Conservation (phyloP, 768 basidiomycete genomes). For the Hericium alpestre region DNA sequence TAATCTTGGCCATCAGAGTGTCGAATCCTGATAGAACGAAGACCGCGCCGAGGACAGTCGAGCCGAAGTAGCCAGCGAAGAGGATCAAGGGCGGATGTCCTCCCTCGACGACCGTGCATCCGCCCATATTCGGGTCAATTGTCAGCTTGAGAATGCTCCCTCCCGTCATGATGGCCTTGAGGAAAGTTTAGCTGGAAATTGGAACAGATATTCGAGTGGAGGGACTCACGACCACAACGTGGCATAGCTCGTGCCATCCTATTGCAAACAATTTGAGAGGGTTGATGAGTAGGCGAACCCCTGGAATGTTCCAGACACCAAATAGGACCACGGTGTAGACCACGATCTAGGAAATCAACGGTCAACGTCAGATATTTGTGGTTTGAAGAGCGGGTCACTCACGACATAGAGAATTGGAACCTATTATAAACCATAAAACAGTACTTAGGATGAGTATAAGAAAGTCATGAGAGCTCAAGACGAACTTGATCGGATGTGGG, state of each 20-base stretch:
- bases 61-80: constrained; percentile 74
- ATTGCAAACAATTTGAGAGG: constrained; percentile 83
- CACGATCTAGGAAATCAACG: constrained; percentile 44
- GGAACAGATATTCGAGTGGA: not conserved
- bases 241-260: constrained; percentile 83
- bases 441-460: not conserved
- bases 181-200: not conserved
- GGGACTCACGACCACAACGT: constrained; percentile 58
- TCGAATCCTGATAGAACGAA: constrained; percentile 80
- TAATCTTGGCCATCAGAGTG: constrained; percentile 82
- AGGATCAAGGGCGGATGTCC: constrained; percentile 65
- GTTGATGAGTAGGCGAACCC: constrained; percentile 66
- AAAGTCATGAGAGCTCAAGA: not conserved
- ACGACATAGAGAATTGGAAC: constrained; percentile 71
- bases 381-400: constrained; percentile 20
- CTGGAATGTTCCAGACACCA: constrained; percentile 81
- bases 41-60: constrained; percentile 70
- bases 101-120: constrained; percentile 66
- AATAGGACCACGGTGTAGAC: constrained; percentile 82
- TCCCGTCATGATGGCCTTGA: constrained; percentile 67
- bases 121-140: constrained; percentile 77
- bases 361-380: not conserved
- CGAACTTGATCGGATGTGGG: constrained; percentile 12
- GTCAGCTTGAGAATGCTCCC: constrained; percentile 71
- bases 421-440: constrained; percentile 25